Evolutionary conservation across 2,329 filamentous ascomycete species (phyloP), one percentile per base, ranked within the genome.

Genomic region (Beauveria pseudobassiana): DNA sequence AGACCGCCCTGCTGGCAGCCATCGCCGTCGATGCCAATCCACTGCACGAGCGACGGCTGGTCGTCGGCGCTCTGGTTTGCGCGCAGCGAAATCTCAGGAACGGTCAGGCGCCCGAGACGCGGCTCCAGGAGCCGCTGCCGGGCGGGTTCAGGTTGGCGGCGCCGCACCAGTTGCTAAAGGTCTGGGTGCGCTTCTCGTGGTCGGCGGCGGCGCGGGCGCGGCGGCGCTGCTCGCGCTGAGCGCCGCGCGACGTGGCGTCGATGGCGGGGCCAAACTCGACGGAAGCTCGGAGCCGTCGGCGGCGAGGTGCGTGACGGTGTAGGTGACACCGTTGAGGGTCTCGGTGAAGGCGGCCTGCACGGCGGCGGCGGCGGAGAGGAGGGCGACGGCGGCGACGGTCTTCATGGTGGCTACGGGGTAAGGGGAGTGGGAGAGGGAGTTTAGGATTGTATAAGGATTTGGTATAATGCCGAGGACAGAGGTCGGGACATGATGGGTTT

Each of bases 161-260:
- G 40, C 57, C 57, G 49, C 57, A 52, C 48, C 57, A 52, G 55
- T 58, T 58, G 45, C 16, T 50, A 20, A 28, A 58, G 48, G 48
- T 46, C 57, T 59, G 38, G 40, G 16, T 5, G 46, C 46, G 56
- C 46, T 51, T 52, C n/a, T 60, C 49, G 52, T 79, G 70, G 24
- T 70, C 70, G 71, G 14, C 74, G 3, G 72, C 62, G 30, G 56
- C 68, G 43, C 72, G 74, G 2, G 72, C 61, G 34, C 70, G 63
- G 8, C 69, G 68, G 22, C 69, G 66, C 60, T 75, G 74, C 10
- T 49, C 46, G 49, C 58, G 49, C 34, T 20, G 34, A 30, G 50
- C 49, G 40, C n/a, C 50, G 50, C 40, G 58, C 18, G 30, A 28
- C n/a, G 46, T 18, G 56, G 30, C 48, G 56, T 59, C 24, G 14